Evolutionary conservation across 179 eudicot species (phyloP), one percentile per base, ranked within the genome.

Genomic region (Silene vulgaris): DNA sequence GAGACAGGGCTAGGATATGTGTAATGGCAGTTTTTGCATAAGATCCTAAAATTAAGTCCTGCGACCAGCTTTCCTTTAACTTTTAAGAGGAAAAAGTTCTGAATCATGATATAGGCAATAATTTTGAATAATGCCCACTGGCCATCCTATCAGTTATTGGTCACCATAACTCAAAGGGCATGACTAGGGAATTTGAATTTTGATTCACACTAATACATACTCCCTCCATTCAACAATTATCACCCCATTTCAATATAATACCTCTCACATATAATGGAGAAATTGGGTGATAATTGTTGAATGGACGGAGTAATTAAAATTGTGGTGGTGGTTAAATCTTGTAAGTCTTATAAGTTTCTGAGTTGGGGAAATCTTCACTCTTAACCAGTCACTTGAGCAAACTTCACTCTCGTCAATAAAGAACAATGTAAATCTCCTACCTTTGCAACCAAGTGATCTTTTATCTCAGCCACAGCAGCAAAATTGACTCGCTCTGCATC

Each of bases 371-470:
- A 69, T 45, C 45, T 45, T 12, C 57, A 45, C 60, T n/a, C 7
- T 11, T 32, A 35, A 43, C 2, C 73, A 45, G 48, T 70, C 37
- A 48, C 19, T 23, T 70, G 56, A 40, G n/a, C 29, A 35, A 37
- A 68, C 4, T 19, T 17, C 71, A 68, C 28, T 19, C 71, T 5
- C 19, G 5, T 35, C 5, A 4, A 17, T 8, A 8, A 19, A 40
- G 20, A 70, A 23, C 20, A 4, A 19, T 21, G 13, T 20, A 19
- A 70, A 8, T 0, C 8, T 26, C 29, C 65, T 60, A 90, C 97
- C 96, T 92, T 90, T 67, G 86, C 84, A 74, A 95, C 83, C 87
- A 95, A 76, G 72, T 95, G 91, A 90, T 90, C 91, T 82, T 95
- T 95, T 65, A 95, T 78, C 45, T 88, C 87, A 70, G 96, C 96